Evolutionary conservation across 352 stramenopile genomes (phyloP).

Genomic region (Phytophthora cryptogea): DNA sequence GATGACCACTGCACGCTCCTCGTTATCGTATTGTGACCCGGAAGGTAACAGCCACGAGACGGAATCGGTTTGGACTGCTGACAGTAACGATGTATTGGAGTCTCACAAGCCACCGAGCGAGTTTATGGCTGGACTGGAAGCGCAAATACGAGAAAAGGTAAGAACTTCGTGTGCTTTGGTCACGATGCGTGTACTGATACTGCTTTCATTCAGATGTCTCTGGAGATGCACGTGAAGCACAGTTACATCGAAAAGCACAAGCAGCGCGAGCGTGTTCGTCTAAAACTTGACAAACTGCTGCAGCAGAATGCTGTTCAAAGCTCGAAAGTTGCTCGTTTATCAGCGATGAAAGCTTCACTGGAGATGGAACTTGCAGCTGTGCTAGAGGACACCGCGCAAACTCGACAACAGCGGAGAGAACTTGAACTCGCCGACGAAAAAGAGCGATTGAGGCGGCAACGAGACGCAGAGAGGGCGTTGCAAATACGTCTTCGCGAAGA

Average conservation of each 20-base stretch:
- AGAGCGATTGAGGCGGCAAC: constrained; percentile 46
- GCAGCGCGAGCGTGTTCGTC: constrained; percentile 28
- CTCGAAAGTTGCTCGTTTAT: constrained; percentile 29
- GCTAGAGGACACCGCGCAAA: constrained; percentile 24
- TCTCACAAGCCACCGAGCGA: constrained; percentile 6
- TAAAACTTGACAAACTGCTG: constrained; percentile 25
- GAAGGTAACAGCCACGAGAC: constrained; percentile 11
- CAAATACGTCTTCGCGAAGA: constrained; percentile 48
- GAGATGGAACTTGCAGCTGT: constrained; percentile 42
- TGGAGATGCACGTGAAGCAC: constrained; percentile 43
- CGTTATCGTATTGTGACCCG: constrained; percentile 2
- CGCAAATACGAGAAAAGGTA: constrained; percentile 26
- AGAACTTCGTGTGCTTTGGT: background rate
- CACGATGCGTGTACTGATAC: background rate
- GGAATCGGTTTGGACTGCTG: constrained; percentile 19
- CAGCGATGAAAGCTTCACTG: constrained; percentile 33
- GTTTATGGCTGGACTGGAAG: constrained; percentile 32
- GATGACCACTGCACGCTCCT: constrained; percentile 22
- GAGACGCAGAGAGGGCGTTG: constrained; percentile 54
- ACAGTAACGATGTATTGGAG: constrained; percentile 16
- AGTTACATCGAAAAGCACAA: constrained; percentile 32
- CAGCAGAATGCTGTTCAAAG: constrained; percentile 26
- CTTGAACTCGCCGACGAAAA: constrained; percentile 50
- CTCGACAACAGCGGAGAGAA: constrained; percentile 40
- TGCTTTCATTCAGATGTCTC: constrained; percentile 37